These are phyloP conservation scores for Tothia fuscella DNA, from an alignment of 2,329 filamentous ascomycete genomes.

Conservation along the genomic window DNA sequence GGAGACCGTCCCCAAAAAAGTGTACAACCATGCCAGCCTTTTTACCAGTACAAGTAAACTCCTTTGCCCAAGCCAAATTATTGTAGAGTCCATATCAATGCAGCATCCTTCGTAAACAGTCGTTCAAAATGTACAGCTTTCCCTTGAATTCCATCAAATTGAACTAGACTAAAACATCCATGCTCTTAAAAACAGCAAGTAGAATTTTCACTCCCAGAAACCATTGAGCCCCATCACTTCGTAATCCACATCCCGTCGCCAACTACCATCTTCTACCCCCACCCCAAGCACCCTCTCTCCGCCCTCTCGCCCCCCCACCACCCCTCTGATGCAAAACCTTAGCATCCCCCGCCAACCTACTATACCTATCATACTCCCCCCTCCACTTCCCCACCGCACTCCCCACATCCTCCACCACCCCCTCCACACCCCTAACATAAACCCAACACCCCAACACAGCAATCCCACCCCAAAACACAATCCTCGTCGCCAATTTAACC, in stretches of 20 bases:
- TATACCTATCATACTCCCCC: slow-evolving; percentile 4
- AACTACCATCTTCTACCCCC: background rate
- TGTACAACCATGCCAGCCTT: too few species aligned
- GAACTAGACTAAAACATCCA: too few species aligned
- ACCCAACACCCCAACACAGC: slow-evolving; percentile 42
- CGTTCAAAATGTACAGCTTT: too few species aligned
- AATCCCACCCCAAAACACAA: slow-evolving; percentile 54
- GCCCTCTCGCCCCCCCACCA: background rate
- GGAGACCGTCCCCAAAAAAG: too few species aligned
- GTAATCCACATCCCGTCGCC: background rate
- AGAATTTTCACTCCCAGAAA: too few species aligned
- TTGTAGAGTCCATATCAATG: too few species aligned
- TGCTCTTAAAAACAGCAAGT: too few species aligned
- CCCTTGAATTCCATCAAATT: too few species aligned
- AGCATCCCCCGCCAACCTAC: background rate
- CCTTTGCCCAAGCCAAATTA: too few species aligned
- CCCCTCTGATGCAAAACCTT: slow-evolving; percentile 2
- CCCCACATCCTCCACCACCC: slow-evolving; percentile 48
- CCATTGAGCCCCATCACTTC: background rate
- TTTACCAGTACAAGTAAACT: too few species aligned
- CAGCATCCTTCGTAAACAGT: too few species aligned
- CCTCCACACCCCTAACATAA: slow-evolving; percentile 51
- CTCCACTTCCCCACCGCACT: slow-evolving; percentile 10
- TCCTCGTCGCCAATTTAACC: slow-evolving; percentile 51
- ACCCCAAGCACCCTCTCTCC: background rate